A percentile compares a stretch with the other conserved stretches of the same genome.
Conservation (phyloP, 305 asterid genomes). For the Nicotiana rustica region DNA sequence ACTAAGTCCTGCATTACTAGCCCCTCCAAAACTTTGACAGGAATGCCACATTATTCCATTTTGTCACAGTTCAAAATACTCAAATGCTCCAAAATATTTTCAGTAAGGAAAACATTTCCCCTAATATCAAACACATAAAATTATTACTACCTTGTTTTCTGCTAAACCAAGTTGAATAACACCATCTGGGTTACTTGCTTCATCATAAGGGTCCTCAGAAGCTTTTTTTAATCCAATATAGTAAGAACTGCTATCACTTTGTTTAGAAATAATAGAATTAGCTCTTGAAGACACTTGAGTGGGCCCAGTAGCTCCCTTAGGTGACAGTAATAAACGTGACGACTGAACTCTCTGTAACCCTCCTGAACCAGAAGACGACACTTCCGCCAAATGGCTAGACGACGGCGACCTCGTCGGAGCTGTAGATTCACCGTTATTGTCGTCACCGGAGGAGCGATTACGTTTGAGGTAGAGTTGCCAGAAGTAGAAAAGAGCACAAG, state of each 20-base stretch:
- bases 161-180: constrained; percentile 67
- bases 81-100: neutral
- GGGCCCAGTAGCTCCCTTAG: constrained; percentile 53
- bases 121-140: neutral
- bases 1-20: too few relatives aligned
- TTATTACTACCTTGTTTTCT: constrained; percentile 59
- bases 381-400: constrained; percentile 48
- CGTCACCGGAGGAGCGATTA: constrained; percentile 44
- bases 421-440: constrained; percentile 34
- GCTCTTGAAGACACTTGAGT: constrained; percentile 60
- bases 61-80: neutral
- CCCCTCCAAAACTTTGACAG: neutral
- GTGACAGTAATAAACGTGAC: constrained; percentile 46
- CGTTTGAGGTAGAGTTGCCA: constrained; percentile 66
- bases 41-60: neutral
- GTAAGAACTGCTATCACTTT: constrained; percentile 49
- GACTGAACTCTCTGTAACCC: constrained; percentile 63
- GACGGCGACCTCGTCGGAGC: constrained; percentile 45
- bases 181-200: constrained; percentile 58
- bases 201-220: constrained; percentile 59
- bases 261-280: constrained; percentile 49
- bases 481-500: constrained; percentile 81
- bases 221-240: constrained; percentile 54
- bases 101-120: too few relatives aligned
- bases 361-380: constrained; percentile 37